Percentiles rank a stretch among this genome's conserved stretches.
Evolutionary conservation across 768 basidiomycete species (phyloP).

Genomic region (Sutorius australiensis): DNA sequence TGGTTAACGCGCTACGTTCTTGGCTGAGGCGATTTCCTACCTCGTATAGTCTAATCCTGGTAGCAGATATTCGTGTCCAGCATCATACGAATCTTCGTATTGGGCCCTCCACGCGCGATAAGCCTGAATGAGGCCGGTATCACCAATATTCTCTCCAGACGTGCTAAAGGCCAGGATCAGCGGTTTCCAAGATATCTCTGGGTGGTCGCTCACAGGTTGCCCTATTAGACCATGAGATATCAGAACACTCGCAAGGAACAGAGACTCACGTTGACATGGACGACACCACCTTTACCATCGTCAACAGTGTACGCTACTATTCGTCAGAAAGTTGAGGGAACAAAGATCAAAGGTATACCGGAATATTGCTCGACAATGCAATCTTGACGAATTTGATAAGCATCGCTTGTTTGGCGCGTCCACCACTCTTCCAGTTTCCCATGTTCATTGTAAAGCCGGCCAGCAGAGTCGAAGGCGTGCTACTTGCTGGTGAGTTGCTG

Average conservation of each 20-base stretch:
- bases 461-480: conserved; percentile 91
- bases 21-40: conserved; percentile 32
- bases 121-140: conserved; percentile 79
- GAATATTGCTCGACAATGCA: conserved; percentile 93
- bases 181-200: neutral
- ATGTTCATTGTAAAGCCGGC: conserved; percentile 84
- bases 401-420: conserved; percentile 81
- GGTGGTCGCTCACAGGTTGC: conserved; percentile 58
- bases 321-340: neutral
- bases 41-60: conserved; percentile 78
- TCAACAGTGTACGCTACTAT: conserved; percentile 69
- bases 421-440: conserved; percentile 92
- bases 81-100: conserved; percentile 52
- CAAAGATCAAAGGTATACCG: conserved; percentile 38
- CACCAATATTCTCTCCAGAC: conserved; percentile 89
- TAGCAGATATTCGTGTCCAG: conserved; percentile 66
- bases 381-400: conserved; percentile 76
- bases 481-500: conserved; percentile 26
- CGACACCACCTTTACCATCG: conserved; percentile 78
- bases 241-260: neutral
- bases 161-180: conserved; percentile 48
- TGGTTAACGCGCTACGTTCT: neutral
- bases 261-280: conserved; percentile 75
- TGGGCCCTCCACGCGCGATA: conserved; percentile 90
- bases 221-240: conserved; percentile 38